Conservation (phyloP, 164 flowering plant species). For the Warburgia ugandensis region DNA sequence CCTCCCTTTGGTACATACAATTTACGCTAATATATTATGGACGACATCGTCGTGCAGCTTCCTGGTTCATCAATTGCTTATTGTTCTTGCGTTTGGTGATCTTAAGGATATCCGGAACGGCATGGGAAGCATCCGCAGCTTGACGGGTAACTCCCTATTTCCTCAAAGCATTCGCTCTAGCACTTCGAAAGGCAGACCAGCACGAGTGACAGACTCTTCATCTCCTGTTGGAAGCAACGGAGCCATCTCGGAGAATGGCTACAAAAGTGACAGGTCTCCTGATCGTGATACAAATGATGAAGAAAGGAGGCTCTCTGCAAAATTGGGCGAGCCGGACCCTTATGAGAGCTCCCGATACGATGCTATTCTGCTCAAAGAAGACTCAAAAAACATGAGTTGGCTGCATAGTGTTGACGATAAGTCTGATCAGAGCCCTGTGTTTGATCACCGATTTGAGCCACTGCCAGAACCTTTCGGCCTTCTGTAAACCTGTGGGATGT, state of each 20-base stretch:
- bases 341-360: conserved; percentile 92
- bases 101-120: conserved; percentile 73
- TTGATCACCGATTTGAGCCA: conserved; percentile 71
- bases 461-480: conserved; percentile 83
- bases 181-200: conserved; percentile 36
- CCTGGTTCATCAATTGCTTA: no score
- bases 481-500: conserved; percentile 25
- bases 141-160: conserved; percentile 55
- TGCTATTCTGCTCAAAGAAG: conserved; percentile 76
- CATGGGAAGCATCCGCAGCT: conserved; percentile 41
- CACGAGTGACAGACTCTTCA: conserved; percentile 24
- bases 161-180: conserved; percentile 85
- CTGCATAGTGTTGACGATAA: conserved; percentile 66
- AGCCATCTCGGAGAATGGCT: conserved; percentile 43
- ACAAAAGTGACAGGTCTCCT: conserved; percentile 11
- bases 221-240: conserved; percentile 35
- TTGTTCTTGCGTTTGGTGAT: neutral
- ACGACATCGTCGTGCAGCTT: no score
- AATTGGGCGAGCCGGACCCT: conserved; percentile 43
- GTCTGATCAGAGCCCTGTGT: conserved; percentile 57
- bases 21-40: no score
- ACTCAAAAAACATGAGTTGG: conserved; percentile 81
- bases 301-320: conserved; percentile 31
- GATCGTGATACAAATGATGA: conserved; percentile 25
- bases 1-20: neutral